These are phyloP conservation scores for Penicillium nordicum DNA, from an alignment of 2,329 filamentous ascomycete genomes.

Conservation along the genomic window DNA sequence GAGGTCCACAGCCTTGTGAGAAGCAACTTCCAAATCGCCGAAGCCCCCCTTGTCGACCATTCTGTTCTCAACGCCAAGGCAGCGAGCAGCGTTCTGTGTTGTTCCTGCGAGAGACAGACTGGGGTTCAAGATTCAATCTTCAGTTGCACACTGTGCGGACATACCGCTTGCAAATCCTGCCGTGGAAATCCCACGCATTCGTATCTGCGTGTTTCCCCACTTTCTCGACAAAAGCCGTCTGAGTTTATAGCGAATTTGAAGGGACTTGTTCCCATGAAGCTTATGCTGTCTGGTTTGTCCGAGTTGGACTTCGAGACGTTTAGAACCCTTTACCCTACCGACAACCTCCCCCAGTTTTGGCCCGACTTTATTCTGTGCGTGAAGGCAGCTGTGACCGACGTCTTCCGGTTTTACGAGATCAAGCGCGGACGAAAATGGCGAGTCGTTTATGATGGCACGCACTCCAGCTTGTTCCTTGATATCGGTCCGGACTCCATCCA, in stretches of 20 bases:
- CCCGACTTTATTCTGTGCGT: slow-evolving; percentile 33
- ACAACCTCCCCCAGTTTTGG: slow-evolving; percentile 28
- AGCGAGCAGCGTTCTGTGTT: slow-evolving; percentile 47
- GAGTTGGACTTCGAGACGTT: slow-evolving; percentile 22
- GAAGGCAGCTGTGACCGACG: slow-evolving; percentile 22
- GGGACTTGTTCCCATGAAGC: slow-evolving; percentile 41
- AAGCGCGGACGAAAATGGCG: slow-evolving; percentile 34
- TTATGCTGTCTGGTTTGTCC: slow-evolving; percentile 35
- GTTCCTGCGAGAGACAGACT: slow-evolving; percentile 55
- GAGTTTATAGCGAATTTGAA: slow-evolving; percentile 47
- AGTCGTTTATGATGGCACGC: slow-evolving; percentile 27
- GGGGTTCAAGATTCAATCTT: slow-evolving; percentile 42
- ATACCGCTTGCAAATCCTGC: slow-evolving; percentile 55
- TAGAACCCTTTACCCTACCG: slow-evolving; percentile 6
- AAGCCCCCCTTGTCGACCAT: slow-evolving; percentile 8
- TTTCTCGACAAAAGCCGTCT: slow-evolving; percentile 38
- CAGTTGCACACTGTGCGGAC: slow-evolving; percentile 51
- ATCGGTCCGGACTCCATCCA: slow-evolving; percentile 27
- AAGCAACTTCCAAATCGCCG: slow-evolving; percentile 11
- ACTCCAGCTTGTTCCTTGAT: slow-evolving; percentile 26
- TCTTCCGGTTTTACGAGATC: slow-evolving; percentile 30
- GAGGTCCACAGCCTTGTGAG: slow-evolving; percentile 14
- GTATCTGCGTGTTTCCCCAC: slow-evolving; percentile 33
- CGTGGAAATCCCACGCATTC: slow-evolving; percentile 53
- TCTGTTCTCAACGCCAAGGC: slow-evolving; percentile 22